Percentiles rank a stretch among this genome's conserved stretches.
Evolutionary conservation across 2,329 filamentous ascomycete genomes (phyloP).

Genomic region (Exophiala bonariae): DNA sequence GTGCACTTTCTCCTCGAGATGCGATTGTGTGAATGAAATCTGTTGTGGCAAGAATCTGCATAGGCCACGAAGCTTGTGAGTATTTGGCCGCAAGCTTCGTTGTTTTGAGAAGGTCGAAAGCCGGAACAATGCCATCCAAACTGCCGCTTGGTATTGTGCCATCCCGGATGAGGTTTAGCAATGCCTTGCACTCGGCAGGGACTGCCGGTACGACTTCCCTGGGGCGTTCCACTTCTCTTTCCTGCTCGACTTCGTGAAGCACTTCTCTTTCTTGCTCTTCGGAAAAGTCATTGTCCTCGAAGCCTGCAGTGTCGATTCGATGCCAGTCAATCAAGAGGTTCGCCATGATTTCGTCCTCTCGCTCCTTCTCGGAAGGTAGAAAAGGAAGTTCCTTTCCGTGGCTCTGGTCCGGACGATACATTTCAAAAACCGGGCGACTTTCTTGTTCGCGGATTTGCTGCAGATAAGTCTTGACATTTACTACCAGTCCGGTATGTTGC

Average conservation of each 20-base stretch:
- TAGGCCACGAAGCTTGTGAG: conserved; percentile 35
- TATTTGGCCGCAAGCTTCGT: conserved; percentile 30
- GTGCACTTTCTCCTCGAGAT: conserved; percentile 2
- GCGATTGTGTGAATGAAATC: conserved; percentile 55
- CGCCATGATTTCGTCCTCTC: conserved; percentile 30
- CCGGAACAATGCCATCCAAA: conserved; percentile 42
- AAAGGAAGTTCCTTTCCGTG: background rate
- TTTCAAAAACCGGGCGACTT: conserved; percentile 50
- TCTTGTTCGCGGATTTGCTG: conserved; percentile 57
- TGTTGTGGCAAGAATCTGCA: conserved; percentile 45
- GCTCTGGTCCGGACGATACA: conserved; percentile 48
- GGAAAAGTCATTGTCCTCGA: conserved; percentile 44
- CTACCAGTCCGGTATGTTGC: background rate
- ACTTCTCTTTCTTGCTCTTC: conserved; percentile 70
- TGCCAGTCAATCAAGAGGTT: conserved; percentile 37
- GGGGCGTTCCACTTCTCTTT: conserved; percentile 58
- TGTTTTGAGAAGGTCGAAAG: conserved; percentile 45
- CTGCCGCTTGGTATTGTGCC: conserved; percentile 32
- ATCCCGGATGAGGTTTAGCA: conserved; percentile 42
- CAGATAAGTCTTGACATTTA: conserved; percentile 8
- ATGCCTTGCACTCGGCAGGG: conserved; percentile 39
- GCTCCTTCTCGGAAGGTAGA: conserved; percentile 18
- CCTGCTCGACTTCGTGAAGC: conserved; percentile 66
- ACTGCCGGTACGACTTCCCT: conserved; percentile 45
- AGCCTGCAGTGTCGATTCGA: conserved; percentile 35